Conservation (phyloP, 306 rosid genomes). For the Psophocarpus tetragonolobus region DNA sequence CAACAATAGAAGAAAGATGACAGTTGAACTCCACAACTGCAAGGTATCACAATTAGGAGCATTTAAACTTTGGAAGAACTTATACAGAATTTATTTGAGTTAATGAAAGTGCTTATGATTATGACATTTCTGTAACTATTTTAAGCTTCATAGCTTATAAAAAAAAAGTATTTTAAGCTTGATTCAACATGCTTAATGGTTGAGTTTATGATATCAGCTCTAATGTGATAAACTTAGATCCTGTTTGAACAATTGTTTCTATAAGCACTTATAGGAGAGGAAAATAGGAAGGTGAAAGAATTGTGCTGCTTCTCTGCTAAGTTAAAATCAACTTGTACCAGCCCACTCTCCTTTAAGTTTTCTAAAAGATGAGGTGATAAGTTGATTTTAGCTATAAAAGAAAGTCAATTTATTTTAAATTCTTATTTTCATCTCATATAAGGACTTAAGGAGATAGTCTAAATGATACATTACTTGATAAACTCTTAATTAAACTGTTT, state of each 20-base stretch:
- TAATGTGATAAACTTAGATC: neutral
- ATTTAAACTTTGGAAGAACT: neutral
- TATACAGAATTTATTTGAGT: neutral
- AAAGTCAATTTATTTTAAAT: neutral
- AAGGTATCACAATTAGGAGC: conserved; percentile 53
- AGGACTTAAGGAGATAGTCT: neutral
- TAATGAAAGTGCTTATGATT: neutral
- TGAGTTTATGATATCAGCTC: neutral
- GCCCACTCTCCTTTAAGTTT: neutral
- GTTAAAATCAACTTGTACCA: neutral
- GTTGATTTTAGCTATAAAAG: neutral
- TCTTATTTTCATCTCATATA: neutral
- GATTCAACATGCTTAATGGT: neutral
- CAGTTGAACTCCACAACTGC: conserved; percentile 76
- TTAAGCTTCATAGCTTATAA: too few relatives aligned
- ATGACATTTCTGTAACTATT: neutral
- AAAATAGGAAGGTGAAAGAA: neutral
- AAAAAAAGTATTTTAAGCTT: neutral
- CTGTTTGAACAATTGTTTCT: neutral
- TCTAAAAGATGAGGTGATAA: neutral
- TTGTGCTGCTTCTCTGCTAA: neutral
- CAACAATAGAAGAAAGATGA: conserved; percentile 71
- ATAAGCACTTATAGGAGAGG: neutral
- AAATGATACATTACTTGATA: neutral
- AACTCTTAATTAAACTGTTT: neutral